Conservation (phyloP, 257 asterid genomes). For the Phtheirospermum japonicum region DNA sequence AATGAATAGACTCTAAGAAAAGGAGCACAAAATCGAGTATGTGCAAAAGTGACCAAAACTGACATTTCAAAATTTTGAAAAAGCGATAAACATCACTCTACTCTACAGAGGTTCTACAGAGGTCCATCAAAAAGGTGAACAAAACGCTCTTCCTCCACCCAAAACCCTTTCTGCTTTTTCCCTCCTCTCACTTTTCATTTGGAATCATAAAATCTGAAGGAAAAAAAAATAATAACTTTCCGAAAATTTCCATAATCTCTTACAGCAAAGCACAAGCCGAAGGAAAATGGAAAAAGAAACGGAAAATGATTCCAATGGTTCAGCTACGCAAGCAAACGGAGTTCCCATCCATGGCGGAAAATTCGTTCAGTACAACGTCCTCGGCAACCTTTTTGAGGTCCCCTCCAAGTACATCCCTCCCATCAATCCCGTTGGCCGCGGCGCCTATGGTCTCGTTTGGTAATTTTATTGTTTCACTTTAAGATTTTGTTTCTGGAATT, state of each 20-base stretch:
- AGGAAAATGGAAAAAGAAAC: conserved; percentile 32
- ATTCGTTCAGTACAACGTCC: conserved; percentile 63
- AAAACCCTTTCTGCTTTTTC: neutral
- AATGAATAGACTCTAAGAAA: too few relatives aligned
- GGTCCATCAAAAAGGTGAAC: neutral
- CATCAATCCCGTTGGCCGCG: conserved; percentile 72
- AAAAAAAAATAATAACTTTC: too few relatives aligned
- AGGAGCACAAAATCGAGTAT: too few relatives aligned
- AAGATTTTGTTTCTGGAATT: neutral
- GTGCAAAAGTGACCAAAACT: too few relatives aligned
- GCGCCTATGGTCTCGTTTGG: conserved; percentile 95
- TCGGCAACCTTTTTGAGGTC: conserved; percentile 69
- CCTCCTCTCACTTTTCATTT: conserved; percentile 2
- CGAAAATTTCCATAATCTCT: neutral
- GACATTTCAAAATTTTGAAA: neutral
- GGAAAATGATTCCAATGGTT: conserved; percentile 41
- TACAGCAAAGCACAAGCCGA: neutral
- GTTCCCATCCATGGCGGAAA: conserved; percentile 59
- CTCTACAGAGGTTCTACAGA: too few relatives aligned
- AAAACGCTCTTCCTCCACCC: neutral
- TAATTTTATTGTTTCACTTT: conserved; percentile 17
- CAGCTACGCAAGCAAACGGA: conserved; percentile 42
- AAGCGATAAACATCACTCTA: too few relatives aligned
- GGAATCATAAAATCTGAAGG: neutral
- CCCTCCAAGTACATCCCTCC: conserved; percentile 73